Evolutionary conservation across 495 filamentous ascomycete genomes (phyloP).

Genomic region (Podospora pseudoanserina): DNA sequence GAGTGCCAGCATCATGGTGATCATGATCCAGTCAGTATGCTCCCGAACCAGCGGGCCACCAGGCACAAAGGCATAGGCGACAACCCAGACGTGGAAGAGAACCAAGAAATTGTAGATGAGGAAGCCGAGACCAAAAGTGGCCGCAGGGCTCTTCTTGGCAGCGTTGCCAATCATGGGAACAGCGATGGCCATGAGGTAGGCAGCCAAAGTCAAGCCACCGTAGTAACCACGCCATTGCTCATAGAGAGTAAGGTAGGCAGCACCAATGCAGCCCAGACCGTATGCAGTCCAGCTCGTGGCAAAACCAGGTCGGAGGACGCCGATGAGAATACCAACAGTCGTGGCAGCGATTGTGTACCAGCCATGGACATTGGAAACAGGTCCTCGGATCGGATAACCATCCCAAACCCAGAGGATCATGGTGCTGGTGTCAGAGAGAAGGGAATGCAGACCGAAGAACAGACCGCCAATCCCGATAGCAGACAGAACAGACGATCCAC

Average conservation of each 20-base stretch:
- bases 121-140: conserved; percentile 82
- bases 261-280: conserved; percentile 71
- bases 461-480: conserved; percentile 77
- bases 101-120: conserved; percentile 86
- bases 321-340: conserved; percentile 75
- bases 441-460: conserved; percentile 87
- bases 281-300: conserved; percentile 77
- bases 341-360: conserved; percentile 80
- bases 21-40: conserved; percentile 93
- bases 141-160: conserved; percentile 67
- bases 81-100: conserved; percentile 95
- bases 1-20: conserved; percentile 75
- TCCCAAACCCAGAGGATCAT: conserved; percentile 99
- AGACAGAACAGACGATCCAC: conserved; percentile 68
- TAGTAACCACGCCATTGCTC: conserved; percentile 88
- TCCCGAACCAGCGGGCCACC: conserved; percentile 91
- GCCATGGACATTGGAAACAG: conserved; percentile 83
- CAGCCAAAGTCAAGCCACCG: conserved; percentile 69
- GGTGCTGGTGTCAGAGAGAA: conserved; percentile 95
- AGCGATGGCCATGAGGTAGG: conserved; percentile 79
- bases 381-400: conserved; percentile 87
- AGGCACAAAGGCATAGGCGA: conserved; percentile 98
- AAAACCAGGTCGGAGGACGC: conserved; percentile 67
- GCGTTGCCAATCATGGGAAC: conserved; percentile 73
- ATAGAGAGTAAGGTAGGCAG: conserved; percentile 73